Evolutionary conservation across 768 basidiomycete species (phyloP), one percentile per base, ranked within the genome.

Genomic region (Podaxis sp.): DNA sequence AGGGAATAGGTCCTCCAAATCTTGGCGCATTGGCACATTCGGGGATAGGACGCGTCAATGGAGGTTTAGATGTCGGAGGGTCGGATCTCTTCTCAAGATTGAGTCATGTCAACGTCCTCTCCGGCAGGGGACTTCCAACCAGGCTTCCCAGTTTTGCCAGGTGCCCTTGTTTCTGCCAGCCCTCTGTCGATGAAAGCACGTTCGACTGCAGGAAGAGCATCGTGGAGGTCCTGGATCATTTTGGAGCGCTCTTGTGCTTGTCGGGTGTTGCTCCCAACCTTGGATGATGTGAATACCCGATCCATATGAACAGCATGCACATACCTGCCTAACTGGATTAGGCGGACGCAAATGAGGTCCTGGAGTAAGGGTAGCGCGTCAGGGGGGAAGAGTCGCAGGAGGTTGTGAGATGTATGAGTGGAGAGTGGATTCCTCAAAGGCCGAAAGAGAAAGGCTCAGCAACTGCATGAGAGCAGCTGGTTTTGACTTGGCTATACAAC

Each of bases 241-340:
- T 83, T 81, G 28, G 82, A 81, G n/a, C 91, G 81, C n/a, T 85
- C 84, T 65, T 80, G 75, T 2, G 81, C 76, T 28, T 80, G 73
- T 51, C 73, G 73, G 54, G 75, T 68, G 48, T 75, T 70, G 58
- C 80, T 73, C 48, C 76, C 68, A n/a, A 77, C 64, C 5, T 80
- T 77, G n/a, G 76, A 69, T 10, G 79, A 73, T 44, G 79, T 72
- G 66, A 91, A 87, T 67, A 83, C 79, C 55, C 84, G 83, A 71
- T 94, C 91, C 48, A 91, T 78, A 74, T 87, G 88, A 70, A 93
- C 84, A 8, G 91, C 93, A n/a, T 86, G 85, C 0, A 82, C 74
- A 67, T 88, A 87, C 62, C 84, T 82, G 3, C 91, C 92, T 2
- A 79, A 81, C 69, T 91, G 88, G 37, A 94, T 83, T 8, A 93